Evolutionary conservation across 2,329 filamentous ascomycete species (phyloP).

Genomic region (Sporothrix euskadiensis): DNA sequence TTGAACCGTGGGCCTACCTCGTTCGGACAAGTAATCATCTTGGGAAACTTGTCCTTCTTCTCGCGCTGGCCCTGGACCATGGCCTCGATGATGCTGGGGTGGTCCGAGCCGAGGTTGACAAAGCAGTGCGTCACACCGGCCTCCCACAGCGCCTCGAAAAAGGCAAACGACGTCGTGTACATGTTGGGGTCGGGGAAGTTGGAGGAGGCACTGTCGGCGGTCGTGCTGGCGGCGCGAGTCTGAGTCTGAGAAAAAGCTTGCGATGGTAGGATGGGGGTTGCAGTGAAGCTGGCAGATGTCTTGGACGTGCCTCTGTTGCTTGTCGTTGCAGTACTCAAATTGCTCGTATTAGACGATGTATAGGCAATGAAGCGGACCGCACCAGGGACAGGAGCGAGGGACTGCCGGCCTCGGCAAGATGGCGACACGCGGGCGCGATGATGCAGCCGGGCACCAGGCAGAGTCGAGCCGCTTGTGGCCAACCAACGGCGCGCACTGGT

Average conservation of each 20-base stretch:
- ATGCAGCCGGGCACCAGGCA: constrained; percentile 13
- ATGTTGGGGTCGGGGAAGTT: constrained; percentile 38
- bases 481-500: constrained; percentile 8
- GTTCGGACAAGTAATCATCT: constrained; percentile 71
- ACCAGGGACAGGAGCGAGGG: neutral
- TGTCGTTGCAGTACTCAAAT: neutral
- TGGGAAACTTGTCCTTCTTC: constrained; percentile 61
- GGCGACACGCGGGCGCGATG: constrained; percentile 17
- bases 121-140: constrained; percentile 61
- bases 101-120: constrained; percentile 62
- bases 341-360: constrained; percentile 12
- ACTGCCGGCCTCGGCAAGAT: constrained; percentile 12
- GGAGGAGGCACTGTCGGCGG: neutral
- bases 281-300: neutral
- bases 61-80: constrained; percentile 70
- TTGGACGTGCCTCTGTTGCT: neutral
- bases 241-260: neutral
- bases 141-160: constrained; percentile 80
- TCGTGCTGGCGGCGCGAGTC: constrained; percentile 9
- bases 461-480: neutral
- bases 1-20: constrained; percentile 51
- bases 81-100: constrained; percentile 73
- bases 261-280: neutral
- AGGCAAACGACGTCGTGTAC: constrained; percentile 78
- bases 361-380: constrained; percentile 18